Base-by-base conservation (phyloP, 1,284 basidiomycete genomes). In the Cutaneotrichosporon sp. region DNA sequence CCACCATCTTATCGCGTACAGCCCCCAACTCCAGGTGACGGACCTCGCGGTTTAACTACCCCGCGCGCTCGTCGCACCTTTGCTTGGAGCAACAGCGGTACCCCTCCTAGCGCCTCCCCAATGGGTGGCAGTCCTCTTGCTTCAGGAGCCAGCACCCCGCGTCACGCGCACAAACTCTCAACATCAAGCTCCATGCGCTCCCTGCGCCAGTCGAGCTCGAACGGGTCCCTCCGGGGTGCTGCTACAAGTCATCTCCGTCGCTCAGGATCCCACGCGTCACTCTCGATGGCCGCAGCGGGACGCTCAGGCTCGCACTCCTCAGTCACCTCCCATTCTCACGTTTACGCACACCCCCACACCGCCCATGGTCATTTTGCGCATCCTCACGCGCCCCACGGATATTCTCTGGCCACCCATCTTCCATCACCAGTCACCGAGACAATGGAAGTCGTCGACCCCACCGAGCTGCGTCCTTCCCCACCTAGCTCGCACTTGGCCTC, bases 121-220 rank as follows among this genome's bases (percentile, higher is more conserved):
- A 27, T 17, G 5, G 42, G 19, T 20, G 6, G 4, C 26, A 27
- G 24, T 5, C 42, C 42, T 6, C 29, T 12, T 12, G 19, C 19
- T 5, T 44, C 42, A 5, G 42, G 42, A 1, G 16, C 9, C 5
- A 31, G 17, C 17, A 44, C 42, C 17, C 42, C 42, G 19, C 42
- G 27, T 27, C 42, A 44, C 29, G 42, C 27, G 19, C 29, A 31
- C 29, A 41, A 41, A 12, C 22, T 44, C 25, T 32, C 27, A 14
- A 33, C 42, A 2, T 32, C 27, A 17, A 44, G 42, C 29, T 32
- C 27, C 5, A 7, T 4, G 16, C 42, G 14, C 20, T 32, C 42
- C n/a, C 42, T 44, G n/a, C 42, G 42, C 14, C 38, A 41, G 12
- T 24, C 20, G 5, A 44, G 42, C 42, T 44, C 42, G 42, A 31